Conservation (phyloP, 257 asterid genomes). For the Perilla frutescens region DNA sequence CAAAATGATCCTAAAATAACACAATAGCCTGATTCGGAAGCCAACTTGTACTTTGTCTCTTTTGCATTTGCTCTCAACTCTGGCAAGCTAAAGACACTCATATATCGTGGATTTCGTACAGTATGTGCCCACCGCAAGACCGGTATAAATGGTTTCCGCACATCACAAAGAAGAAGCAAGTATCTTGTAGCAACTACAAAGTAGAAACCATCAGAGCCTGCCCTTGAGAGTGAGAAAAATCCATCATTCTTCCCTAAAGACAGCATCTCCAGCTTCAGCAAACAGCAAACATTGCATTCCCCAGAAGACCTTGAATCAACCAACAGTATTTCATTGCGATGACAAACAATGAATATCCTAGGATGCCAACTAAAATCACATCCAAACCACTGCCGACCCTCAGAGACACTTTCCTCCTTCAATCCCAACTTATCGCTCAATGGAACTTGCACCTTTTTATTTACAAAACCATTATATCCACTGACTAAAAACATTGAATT, state of each 20-base stretch:
- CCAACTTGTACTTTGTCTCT: conserved; percentile 52
- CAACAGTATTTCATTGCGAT: conserved; percentile 55
- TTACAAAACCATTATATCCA: conserved; percentile 32
- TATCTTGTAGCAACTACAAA: conserved; percentile 56
- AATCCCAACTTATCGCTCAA: conserved; percentile 46
- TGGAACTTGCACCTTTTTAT: conserved; percentile 43
- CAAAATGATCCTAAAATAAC: conserved; percentile 86
- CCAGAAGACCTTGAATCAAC: conserved; percentile 60
- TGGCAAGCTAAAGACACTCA: conserved; percentile 59
- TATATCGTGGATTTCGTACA: conserved; percentile 57
- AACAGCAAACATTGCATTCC: conserved; percentile 45
- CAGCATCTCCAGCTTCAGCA: conserved; percentile 63
- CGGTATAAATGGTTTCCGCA: conserved; percentile 59
- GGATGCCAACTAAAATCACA: conserved; percentile 88
- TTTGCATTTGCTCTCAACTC: conserved; percentile 57
- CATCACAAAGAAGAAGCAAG: conserved; percentile 72
- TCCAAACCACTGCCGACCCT: conserved; percentile 52
- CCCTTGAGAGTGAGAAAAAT: conserved; percentile 63
- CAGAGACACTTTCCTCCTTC: conserved; percentile 37
- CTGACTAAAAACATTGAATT: conserved; percentile 18
- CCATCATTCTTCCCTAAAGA: conserved; percentile 50
- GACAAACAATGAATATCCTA: conserved; percentile 61
- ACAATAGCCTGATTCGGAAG: conserved; percentile 77
- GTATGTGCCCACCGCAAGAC: conserved; percentile 70
- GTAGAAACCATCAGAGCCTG: conserved; percentile 54